A percentile compares a stretch with the other conserved stretches of the same genome.
Evolutionary conservation across 768 basidiomycete species (phyloP).

Genomic region (Amyloporia xantha): DNA sequence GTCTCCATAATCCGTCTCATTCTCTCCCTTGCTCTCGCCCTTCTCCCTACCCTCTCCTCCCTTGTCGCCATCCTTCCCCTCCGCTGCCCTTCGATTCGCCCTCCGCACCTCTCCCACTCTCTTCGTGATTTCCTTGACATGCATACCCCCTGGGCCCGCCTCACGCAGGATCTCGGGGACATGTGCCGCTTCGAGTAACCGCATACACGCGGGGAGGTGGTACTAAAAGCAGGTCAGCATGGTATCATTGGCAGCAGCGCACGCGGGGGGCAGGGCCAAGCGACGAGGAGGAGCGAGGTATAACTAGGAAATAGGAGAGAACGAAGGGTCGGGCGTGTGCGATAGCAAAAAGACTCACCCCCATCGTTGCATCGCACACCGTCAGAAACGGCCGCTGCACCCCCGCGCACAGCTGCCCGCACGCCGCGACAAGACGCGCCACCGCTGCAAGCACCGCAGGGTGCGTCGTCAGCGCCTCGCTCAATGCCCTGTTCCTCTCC

Average conservation of each 20-base stretch:
- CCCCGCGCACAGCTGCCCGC: constrained; percentile 57
- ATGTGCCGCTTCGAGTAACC: constrained; percentile 67
- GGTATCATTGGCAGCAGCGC: too few relatives aligned
- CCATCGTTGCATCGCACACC: constrained; percentile 69
- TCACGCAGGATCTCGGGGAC: constrained; percentile 64
- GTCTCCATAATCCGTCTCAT: not conserved
- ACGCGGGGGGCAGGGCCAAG: too few relatives aligned
- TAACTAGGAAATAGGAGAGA: too few relatives aligned
- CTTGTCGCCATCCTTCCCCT: not conserved
- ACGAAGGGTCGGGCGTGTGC: too few relatives aligned
- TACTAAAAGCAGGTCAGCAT: constrained; percentile 40
- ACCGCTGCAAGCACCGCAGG: constrained; percentile 56
- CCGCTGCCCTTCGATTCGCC: constrained; percentile 26
- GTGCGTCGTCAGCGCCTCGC: constrained; percentile 50
- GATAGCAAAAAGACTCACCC: constrained; percentile 42
- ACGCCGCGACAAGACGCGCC: constrained; percentile 59
- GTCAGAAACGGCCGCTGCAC: constrained; percentile 65
- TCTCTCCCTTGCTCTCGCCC: not conserved
- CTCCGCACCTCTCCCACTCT: constrained; percentile 39
- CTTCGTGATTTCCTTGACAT: constrained; percentile 35
- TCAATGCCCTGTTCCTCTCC: not conserved
- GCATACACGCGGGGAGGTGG: constrained; percentile 68
- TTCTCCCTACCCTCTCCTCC: not conserved
- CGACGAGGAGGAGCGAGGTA: too few relatives aligned
- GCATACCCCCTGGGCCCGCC: constrained; percentile 47